Base-by-base conservation (phyloP, 1,284 basidiomycete species). In the Fomitiporia mediterranea region DNA sequence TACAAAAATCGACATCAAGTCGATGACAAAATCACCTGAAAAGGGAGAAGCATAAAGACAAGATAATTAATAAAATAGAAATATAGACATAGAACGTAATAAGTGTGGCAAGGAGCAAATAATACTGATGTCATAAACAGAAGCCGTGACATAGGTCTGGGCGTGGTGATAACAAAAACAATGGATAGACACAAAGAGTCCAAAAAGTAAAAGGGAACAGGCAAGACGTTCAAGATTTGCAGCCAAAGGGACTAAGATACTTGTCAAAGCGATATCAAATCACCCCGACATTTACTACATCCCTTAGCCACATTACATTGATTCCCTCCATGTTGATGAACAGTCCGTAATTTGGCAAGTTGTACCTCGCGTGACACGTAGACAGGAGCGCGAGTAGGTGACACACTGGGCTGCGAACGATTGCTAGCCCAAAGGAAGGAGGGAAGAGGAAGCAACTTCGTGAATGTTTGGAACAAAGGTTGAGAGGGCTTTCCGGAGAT, bases 301-400 rank as follows among this genome's bases (percentile, higher is more conserved):
- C 46, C 13, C 21, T 32, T 28, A 28, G 21, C 8, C 6, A 17
- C 1, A 32, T 30, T 15, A 15, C 23, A 32, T 42, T 23, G 3
- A 15, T 25, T n/a, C 32, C 15, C 25, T 28, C 13, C 25, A 35
- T 32, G 25, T 27, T 73, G 66, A 88, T 69, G n/a, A 60, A 80
- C 77, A 40, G 68, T 63, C 65, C 73, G 75, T 62, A 89, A 69
- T 67, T 77, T 82, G 64, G 79, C 76, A 63, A 89, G 67, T 66
- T 89, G 86, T 61, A 71, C 77, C 63, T 83, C 77, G 64, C 78
- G 83, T 19, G 82, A 75, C 48, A 86, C 80, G 64, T 73, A 85
- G 46, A 68, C 69, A 49, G 72, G 63, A 61, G 65, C 13, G 61
- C 56, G 55, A 23, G 19, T 61, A 49, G 62, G 43, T 35, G 57